A percentile compares a stretch with the other conserved stretches of the same genome.
phyloP scores from a whole-genome alignment of 495 filamentous ascomycete genomes.

The Penicillium paxilli region DNA sequence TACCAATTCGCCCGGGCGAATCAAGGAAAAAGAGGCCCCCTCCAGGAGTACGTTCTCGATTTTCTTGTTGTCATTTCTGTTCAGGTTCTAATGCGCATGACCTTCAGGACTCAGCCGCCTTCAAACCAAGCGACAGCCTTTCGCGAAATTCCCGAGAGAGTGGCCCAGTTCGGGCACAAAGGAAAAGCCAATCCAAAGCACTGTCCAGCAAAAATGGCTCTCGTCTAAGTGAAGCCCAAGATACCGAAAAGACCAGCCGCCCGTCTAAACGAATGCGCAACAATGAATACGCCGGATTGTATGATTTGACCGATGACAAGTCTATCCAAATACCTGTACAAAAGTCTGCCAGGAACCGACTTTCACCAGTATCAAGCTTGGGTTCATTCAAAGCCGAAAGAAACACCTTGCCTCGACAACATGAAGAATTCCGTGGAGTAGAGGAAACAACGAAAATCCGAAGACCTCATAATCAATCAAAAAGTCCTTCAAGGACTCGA shows the following conservation, averaged over 20 bases:
- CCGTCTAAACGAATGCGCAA: constrained; percentile 37
- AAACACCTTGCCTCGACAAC: background rate
- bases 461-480: background rate
- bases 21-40: constrained; percentile 7
- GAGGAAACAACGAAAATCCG: constrained; percentile 15
- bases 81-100: constrained; percentile 3
- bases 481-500: background rate
- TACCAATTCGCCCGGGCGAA: constrained; percentile 18
- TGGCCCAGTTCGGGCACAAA: constrained; percentile 38
- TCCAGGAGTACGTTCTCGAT: constrained; percentile 18
- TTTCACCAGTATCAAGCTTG: constrained; percentile 24
- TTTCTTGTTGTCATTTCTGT: too few relatives aligned
- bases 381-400: constrained; percentile 14
- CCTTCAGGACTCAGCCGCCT: constrained; percentile 10
- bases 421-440: constrained; percentile 23
- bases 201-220: background rate
- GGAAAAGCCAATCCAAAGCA: constrained; percentile 13
- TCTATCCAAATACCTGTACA: constrained; percentile 4
- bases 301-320: constrained; percentile 13
- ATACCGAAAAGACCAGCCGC: constrained; percentile 18
- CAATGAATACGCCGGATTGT: constrained; percentile 7
- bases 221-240: constrained; percentile 9
- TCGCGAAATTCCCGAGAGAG: constrained; percentile 33
- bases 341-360: constrained; percentile 5
- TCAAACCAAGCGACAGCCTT: constrained; percentile 32